A percentile compares a stretch with the other conserved stretches of the same genome.
Evolutionary conservation across 2,329 filamentous ascomycete genomes (phyloP).

Genomic region (Fusarium torulosum): DNA sequence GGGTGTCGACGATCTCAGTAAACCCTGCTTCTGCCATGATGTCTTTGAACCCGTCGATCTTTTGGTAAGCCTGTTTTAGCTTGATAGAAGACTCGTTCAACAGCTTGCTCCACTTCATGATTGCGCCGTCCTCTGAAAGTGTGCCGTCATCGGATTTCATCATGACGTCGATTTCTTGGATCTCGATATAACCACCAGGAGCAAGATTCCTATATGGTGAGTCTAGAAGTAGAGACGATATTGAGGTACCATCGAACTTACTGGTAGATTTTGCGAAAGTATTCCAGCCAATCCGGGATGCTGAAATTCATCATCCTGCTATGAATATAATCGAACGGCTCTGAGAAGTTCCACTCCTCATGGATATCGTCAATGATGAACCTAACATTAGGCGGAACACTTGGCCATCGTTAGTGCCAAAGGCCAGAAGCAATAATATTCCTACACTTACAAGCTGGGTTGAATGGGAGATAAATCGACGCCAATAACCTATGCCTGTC

Average conservation of each 20-base stretch:
- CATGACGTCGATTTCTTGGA: constrained; percentile 9
- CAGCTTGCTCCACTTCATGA: constrained; percentile 6
- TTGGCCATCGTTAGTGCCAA: neutral
- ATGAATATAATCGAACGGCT: constrained; percentile 7
- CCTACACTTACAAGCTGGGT: neutral
- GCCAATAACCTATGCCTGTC: neutral
- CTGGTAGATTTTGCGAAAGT: neutral
- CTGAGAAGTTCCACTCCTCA: neutral
- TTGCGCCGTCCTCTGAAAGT: neutral
- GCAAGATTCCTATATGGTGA: neutral
- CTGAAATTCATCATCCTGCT: constrained; percentile 15
- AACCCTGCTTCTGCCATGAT: constrained; percentile 6
- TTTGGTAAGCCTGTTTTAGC: neutral
- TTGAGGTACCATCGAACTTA: neutral
- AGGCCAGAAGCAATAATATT: accelerated
- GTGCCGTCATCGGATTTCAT: constrained; percentile 4
- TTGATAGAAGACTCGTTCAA: constrained; percentile 1
- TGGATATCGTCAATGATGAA: constrained; percentile 14
- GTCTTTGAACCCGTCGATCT: neutral
- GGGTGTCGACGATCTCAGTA: constrained; percentile 3
- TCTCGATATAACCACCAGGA: constrained; percentile 6
- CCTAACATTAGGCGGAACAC: constrained; percentile 6
- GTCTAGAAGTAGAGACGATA: neutral
- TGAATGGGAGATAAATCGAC: constrained; percentile 6
- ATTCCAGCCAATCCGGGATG: neutral